These are phyloP conservation scores for Plenodomus biglobosus DNA, from an alignment of 2,329 filamentous ascomycete species.

Conservation along the genomic window DNA sequence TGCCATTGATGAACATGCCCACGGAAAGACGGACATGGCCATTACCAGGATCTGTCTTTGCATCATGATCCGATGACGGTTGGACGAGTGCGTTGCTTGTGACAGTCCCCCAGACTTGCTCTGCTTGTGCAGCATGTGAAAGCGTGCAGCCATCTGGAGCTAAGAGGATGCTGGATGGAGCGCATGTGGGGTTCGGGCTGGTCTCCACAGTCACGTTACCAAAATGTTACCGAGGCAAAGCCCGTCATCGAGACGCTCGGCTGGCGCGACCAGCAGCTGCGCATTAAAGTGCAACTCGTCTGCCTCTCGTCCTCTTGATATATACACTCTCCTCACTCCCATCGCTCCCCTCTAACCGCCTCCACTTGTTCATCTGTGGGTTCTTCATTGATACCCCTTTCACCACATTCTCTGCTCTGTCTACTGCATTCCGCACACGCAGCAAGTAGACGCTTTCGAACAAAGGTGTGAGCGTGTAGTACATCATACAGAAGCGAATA, in stretches of 20 bases:
- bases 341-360: slow-evolving; percentile 1
- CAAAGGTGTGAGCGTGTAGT: slow-evolving; percentile 4
- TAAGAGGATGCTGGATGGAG: neutral
- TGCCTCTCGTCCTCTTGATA: neutral
- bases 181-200: neutral
- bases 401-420: neutral
- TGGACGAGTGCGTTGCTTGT: neutral
- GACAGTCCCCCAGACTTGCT: neutral
- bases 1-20: neutral
- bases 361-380: slow-evolving; percentile 3
- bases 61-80: neutral
- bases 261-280: neutral
- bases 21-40: neutral
- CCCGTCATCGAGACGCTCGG: neutral
- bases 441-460: slow-evolving; percentile 6
- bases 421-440: slow-evolving; percentile 6
- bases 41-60: neutral
- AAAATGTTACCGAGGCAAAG: slow-evolving; percentile 1
- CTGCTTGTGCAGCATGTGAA: neutral
- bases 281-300: neutral
- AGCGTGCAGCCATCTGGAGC: neutral
- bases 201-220: neutral
- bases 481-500: slow-evolving; percentile 18
- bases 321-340: slow-evolving; percentile 1
- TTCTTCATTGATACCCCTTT: slow-evolving; percentile 22